Percentiles rank a stretch among this genome's conserved stretches.
Conservation (phyloP, 2,329 filamentous ascomycete species). For the Blumeria hordei region DNA sequence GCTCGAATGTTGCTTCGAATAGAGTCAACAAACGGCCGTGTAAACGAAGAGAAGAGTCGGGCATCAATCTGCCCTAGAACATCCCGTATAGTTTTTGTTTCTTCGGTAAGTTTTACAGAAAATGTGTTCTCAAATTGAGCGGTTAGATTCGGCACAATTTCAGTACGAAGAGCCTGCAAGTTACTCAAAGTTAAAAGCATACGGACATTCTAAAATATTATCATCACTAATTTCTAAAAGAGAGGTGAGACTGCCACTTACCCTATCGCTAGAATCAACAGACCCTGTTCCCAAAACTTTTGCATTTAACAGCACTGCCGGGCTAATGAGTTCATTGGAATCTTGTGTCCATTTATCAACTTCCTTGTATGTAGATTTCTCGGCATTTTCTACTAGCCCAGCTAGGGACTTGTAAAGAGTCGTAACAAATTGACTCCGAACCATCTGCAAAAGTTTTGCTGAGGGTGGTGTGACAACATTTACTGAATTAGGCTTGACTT, state of each 20-base stretch:
- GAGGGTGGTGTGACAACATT: constrained; percentile 71
- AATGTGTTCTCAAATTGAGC: constrained; percentile 84
- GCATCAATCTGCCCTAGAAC: constrained; percentile 77
- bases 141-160: constrained; percentile 72
- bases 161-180: constrained; percentile 55
- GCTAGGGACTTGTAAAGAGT: constrained; percentile 85
- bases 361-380: constrained; percentile 41
- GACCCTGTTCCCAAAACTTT: constrained; percentile 22
- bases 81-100: constrained; percentile 76
- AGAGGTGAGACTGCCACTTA: constrained; percentile 14
- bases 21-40: constrained; percentile 44
- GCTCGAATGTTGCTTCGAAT: constrained; percentile 46
- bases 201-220: constrained; percentile 46
- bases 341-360: constrained; percentile 16
- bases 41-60: constrained; percentile 81
- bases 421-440: constrained; percentile 75
- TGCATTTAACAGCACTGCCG: constrained; percentile 13
- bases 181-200: constrained; percentile 90
- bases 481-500: constrained; percentile 43
- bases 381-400: constrained; percentile 92
- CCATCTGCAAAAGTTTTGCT: constrained; percentile 70
- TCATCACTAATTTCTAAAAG: constrained; percentile 10
- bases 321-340: constrained; percentile 13
- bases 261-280: constrained; percentile 27
- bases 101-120: constrained; percentile 80